A percentile compares a stretch with the other conserved stretches of the same genome.
Evolutionary conservation across 2,329 filamentous ascomycete species (phyloP).

Genomic region (Colletotrichum neosansevieriae): DNA sequence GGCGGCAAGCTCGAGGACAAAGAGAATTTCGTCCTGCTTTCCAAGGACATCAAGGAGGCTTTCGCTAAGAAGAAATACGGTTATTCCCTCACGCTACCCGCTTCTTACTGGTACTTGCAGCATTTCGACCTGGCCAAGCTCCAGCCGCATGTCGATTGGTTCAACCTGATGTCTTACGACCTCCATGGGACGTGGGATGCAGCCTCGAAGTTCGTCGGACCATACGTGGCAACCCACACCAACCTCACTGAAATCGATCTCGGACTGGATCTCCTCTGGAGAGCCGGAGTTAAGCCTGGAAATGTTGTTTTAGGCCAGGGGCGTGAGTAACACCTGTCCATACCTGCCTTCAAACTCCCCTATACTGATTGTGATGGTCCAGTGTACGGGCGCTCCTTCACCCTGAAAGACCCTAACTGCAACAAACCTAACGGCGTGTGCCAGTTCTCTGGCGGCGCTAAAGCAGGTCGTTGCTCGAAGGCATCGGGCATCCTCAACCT

Average conservation of each 20-base stretch:
- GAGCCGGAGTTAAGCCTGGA: conserved; percentile 54
- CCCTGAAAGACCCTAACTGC: conserved; percentile 36
- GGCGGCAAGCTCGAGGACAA: conserved; percentile 51
- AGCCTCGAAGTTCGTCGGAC: no score
- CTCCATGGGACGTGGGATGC: conserved; percentile 55
- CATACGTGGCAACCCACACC: no score
- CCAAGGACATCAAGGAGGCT: conserved; percentile 4
- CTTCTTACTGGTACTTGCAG: conserved; percentile 37
- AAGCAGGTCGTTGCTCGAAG: conserved; percentile 40
- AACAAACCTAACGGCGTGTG: conserved; percentile 41
- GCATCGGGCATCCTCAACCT: conserved; percentile 42
- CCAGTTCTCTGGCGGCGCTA: conserved; percentile 33
- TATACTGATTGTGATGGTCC: conserved; percentile 46
- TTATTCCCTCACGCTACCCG: conserved; percentile 25
- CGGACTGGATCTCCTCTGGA: conserved; percentile 60
- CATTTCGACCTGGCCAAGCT: conserved; percentile 20
- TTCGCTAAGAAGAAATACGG: conserved; percentile 12
- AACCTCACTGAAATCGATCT: conserved; percentile 58
- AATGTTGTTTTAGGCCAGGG: conserved; percentile 58
- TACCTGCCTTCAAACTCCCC: no score
- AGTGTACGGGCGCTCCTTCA: conserved; percentile 12
- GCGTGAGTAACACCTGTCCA: conserved; percentile 44
- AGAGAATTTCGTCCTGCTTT: conserved; percentile 45
- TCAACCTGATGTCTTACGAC: conserved; percentile 43
- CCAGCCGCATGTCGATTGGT: conserved; percentile 44